Evolutionary conservation across 306 rosid species (phyloP), one percentile per base, ranked within the genome.

Genomic region (Acacia acuminata): DNA sequence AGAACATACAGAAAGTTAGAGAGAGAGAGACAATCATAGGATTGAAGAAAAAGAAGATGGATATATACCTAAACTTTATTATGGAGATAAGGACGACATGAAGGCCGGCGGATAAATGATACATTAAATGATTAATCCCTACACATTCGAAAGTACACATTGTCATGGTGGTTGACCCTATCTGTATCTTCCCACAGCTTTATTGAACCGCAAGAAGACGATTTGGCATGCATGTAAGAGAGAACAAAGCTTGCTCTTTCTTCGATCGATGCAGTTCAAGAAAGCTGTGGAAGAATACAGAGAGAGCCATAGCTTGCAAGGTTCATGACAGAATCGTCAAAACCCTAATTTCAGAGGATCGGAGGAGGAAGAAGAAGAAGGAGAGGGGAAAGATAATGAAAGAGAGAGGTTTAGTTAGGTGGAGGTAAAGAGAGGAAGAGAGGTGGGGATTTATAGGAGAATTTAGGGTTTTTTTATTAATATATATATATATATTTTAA

Each of bases 231-330:
- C 89, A 79, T 85, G 84, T 71, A 83, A 84, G 61, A 20, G 60
- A 56, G 24, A 7, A 53, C 24, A 19, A 34, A 82, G 40, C 56
- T 80, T 80, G 67, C 91, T 87, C 85, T 77, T 66, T 16, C 20
- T 51, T 17, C 20, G 17, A 51, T 51, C 19, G 89, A 91, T 92
- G 99, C 99, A 91, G 99, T 96, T 96, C 99, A 96, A 96, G 99
- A 96, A 96, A 96, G 99, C 99, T 96, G 99, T 96, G 99, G 99
- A 96, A 96, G 90, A 94, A 94, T 91, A 92, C 94, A 88, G 88
- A 90, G 88, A 96, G 97, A 86, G 79, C 83, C 98, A 94, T 82
- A 53, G 53, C 42, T 53, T 80, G 82, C 79, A 84, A 84, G 79
- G 60, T 80, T 82, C 68, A 81, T n/a, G 22, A 17, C 48, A 71